Conservation (phyloP, 495 filamentous ascomycete genomes). For the Tuber melanosporum region DNA sequence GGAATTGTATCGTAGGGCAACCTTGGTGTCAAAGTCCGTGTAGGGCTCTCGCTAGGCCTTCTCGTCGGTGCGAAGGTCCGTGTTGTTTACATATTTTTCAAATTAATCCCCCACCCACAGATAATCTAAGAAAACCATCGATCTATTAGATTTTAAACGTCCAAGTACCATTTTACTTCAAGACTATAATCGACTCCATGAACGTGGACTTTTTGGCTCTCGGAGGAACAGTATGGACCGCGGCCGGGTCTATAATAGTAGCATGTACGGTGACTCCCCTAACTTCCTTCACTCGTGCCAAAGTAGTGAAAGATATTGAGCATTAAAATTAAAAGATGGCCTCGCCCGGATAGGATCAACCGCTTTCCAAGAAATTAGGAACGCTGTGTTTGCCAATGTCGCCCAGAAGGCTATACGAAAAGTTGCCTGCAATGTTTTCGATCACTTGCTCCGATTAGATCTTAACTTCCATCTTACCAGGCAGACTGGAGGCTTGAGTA, state of each 20-base stretch:
- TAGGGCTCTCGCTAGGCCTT: constrained; percentile 70
- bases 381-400: constrained; percentile 93
- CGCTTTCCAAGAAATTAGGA: constrained; percentile 82
- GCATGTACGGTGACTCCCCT: constrained; percentile 54
- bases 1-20: constrained; percentile 53
- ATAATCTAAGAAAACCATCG: constrained; percentile 7
- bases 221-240: constrained; percentile 78
- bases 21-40: constrained; percentile 72
- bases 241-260: constrained; percentile 85
- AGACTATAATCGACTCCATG: constrained; percentile 93
- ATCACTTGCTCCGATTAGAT: constrained; percentile 80
- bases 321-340: constrained; percentile 55
- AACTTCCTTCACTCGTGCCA: constrained; percentile 2
- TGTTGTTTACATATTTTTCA: not conserved
- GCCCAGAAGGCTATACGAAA: constrained; percentile 91
- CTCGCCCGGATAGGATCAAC: constrained; percentile 78
- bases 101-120: not conserved
- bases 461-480: constrained; percentile 88
- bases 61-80: constrained; percentile 74
- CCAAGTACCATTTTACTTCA: constrained; percentile 97
- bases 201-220: constrained; percentile 81
- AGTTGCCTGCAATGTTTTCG: constrained; percentile 87
- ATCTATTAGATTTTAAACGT: constrained; percentile 71
- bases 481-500: constrained; percentile 87
- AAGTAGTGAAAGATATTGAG: constrained; percentile 3